phyloP scores from a whole-genome alignment of 2,329 filamentous ascomycete species.

The Nemania sp. region DNA sequence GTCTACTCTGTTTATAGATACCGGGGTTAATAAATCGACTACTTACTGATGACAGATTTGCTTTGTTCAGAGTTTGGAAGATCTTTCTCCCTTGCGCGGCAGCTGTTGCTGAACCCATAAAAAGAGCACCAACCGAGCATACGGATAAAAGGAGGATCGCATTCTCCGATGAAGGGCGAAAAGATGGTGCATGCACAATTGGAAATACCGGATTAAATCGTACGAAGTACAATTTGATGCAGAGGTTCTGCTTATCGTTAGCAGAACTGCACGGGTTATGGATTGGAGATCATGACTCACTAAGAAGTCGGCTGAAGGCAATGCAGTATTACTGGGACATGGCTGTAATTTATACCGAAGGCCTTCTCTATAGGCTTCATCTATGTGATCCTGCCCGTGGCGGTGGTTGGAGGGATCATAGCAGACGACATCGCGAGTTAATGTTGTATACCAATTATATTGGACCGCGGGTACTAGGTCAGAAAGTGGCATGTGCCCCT shows the following conservation, averaged over 20 bases:
- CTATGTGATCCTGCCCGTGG: conserved; percentile 18
- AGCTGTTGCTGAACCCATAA: conserved; percentile 24
- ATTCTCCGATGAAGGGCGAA: conserved; percentile 22
- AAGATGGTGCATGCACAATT: conserved; percentile 22
- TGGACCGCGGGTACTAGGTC: conserved; percentile 22
- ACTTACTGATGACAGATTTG: conserved; percentile 23
- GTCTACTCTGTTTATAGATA: neutral
- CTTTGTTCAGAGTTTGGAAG: conserved; percentile 24
- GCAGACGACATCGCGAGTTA: conserved; percentile 22
- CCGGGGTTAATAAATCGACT: too few species aligned
- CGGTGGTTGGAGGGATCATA: conserved; percentile 13
- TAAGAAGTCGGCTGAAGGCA: conserved; percentile 22
- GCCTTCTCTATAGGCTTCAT: conserved; percentile 24
- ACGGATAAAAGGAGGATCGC: conserved; percentile 22
- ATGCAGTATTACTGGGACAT: conserved; percentile 20
- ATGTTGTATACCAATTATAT: conserved; percentile 22
- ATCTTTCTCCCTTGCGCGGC: conserved; percentile 23
- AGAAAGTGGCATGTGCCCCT: conserved; percentile 21
- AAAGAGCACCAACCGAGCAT: conserved; percentile 23
- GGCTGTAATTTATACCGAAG: conserved; percentile 20
- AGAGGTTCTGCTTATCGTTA: conserved; percentile 22
- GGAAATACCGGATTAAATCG: conserved; percentile 25
- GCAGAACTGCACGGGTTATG: neutral
- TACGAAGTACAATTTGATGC: conserved; percentile 24
- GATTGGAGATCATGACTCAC: neutral